These are phyloP conservation scores for Fusarium tupiense DNA, from an alignment of 2,329 filamentous ascomycete species.

Conservation along the genomic window DNA sequence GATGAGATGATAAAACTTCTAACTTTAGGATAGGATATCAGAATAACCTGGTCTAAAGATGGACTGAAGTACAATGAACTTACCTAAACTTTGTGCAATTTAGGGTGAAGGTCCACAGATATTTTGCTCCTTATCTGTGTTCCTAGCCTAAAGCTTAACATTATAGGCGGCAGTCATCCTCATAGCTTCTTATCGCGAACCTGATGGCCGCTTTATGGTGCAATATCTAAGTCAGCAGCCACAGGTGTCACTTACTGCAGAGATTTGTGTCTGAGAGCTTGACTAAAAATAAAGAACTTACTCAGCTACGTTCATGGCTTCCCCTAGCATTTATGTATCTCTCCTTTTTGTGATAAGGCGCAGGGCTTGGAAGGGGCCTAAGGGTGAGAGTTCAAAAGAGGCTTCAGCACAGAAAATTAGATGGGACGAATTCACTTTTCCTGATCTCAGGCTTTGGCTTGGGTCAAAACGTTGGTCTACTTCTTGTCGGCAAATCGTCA, in stretches of 20 bases:
- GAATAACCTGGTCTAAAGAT: background rate
- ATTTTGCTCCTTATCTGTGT: no score
- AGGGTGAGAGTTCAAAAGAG: background rate
- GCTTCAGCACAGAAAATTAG: background rate
- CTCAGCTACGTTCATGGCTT: no score
- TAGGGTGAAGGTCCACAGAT: background rate
- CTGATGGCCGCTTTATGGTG: no score
- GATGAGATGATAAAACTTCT: fast-evolving
- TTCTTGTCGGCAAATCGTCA: background rate
- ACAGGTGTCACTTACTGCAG: fast-evolving
- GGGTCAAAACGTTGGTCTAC: background rate
- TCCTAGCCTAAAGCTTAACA: no score
- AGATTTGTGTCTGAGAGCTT: no score
- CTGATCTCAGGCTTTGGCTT: fast-evolving
- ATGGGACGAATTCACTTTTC: fast-evolving
- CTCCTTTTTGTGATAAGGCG: no score
- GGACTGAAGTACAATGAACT: background rate
- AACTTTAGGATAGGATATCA: background rate
- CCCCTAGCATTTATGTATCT: no score
- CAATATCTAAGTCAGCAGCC: no score
- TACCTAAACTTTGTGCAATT: background rate
- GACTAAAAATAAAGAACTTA: no score
- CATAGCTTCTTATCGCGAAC: no score
- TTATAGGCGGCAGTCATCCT: no score
- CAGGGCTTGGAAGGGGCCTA: no score